Conservation (phyloP, 2,329 filamentous ascomycete species). For the Arthroderma sp. region DNA sequence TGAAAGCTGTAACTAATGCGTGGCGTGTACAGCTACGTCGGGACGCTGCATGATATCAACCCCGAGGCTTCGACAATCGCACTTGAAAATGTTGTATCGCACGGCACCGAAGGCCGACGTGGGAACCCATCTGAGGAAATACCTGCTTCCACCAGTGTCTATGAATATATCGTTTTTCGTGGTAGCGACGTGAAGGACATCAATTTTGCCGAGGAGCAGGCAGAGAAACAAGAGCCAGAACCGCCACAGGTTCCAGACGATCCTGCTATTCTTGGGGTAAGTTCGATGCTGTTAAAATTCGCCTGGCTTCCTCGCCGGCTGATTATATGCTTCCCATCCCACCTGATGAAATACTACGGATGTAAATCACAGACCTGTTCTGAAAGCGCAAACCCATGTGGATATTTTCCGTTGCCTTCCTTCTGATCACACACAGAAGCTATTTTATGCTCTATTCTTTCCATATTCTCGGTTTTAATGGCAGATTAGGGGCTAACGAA, state of each 20-base stretch:
- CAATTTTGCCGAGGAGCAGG: slow-evolving; percentile 72
- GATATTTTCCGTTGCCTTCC: slow-evolving; percentile 99
- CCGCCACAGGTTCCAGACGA: slow-evolving; percentile 77
- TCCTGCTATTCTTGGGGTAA: slow-evolving; percentile 92
- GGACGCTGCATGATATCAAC: slow-evolving; percentile 94
- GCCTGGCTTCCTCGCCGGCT: slow-evolving; percentile 12
- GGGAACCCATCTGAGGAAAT: slow-evolving; percentile 70
- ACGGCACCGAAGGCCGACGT: slow-evolving; percentile 82
- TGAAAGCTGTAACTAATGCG: not conserved
- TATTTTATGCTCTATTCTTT: not conserved
- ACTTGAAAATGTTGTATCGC: slow-evolving; percentile 88
- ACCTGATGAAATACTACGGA: slow-evolving; percentile 94
- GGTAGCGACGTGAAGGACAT: slow-evolving; percentile 98
- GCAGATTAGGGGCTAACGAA: slow-evolving; percentile 11
- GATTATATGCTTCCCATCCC: slow-evolving; percentile 3
- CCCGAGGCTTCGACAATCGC: slow-evolving; percentile 94
- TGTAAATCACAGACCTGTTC: slow-evolving; percentile 72
- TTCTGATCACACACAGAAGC: slow-evolving; percentile 53
- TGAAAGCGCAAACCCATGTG: slow-evolving; percentile 93
- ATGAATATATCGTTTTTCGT: slow-evolving; percentile 97
- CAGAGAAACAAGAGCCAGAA: slow-evolving; percentile 57
- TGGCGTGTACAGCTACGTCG: slow-evolving; percentile 59
- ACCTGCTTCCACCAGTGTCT: slow-evolving; percentile 69
- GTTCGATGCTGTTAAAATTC: slow-evolving; percentile 31
- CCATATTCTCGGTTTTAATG: not conserved